Evolutionary conservation across 306 rosid species (phyloP), one percentile per base, ranked within the genome.

Genomic region (Alnus rubra): DNA sequence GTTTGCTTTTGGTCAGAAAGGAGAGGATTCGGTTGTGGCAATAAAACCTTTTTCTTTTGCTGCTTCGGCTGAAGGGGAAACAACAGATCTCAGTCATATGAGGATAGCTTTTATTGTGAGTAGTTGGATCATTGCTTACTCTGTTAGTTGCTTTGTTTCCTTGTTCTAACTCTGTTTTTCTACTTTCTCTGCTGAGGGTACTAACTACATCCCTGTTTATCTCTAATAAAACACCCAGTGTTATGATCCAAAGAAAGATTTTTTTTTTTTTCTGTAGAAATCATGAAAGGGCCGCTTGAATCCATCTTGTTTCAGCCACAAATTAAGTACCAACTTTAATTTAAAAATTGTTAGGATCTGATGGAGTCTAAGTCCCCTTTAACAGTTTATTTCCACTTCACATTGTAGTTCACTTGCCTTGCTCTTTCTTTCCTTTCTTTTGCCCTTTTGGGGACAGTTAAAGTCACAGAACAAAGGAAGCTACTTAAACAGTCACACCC

Each of bases 81-180:
- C 47, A 67, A 68, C 65, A 86, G 90, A 91, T 91, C 93, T 84
- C 87, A 86, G 7, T 88, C 91, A 69, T 84, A 89, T 91, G 93
- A 91, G 63, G 89, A 89, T 62, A 80, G 80, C 81, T 81, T 89
- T 87, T 63, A 78, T 64, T 42, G 96, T 91, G 82, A 91, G 93
- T 84, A 59, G 4, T 62, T 74, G 78, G 33, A 13, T 81, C 55
- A 44, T 82, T 80, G 7, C 65, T 59, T 53, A 23, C 71, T 68
- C 58, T 54, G 8, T 9, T 58, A 13, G 18, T 7, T 45, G 18
- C 19, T 80, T 45, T 2, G 9, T 67, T 53, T 54, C 4, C n/a
- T 51, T 39, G 15, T 79, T 48, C 50, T 30, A 6, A 58, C 42
- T 51, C 53, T 78, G 56, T 4, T 77, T 73, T 65, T 74, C 67